Evolutionary conservation across 2,329 filamentous ascomycete genomes (phyloP).

Genomic region (Penicillium expansum): DNA sequence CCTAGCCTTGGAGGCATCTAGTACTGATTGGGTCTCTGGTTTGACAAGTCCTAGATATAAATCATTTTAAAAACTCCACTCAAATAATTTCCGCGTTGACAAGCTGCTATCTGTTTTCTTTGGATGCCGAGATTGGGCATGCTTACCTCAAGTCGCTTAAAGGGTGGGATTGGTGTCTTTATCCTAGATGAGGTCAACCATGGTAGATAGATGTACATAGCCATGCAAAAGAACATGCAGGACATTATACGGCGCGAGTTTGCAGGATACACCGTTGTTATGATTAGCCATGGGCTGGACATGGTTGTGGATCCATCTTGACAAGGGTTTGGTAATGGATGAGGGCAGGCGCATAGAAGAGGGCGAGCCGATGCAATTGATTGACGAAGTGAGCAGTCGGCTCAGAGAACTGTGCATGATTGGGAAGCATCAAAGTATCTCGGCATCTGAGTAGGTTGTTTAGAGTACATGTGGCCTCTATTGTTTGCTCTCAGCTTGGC

Average conservation of each 20-base stretch:
- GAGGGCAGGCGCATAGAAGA: neutral
- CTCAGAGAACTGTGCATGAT: neutral
- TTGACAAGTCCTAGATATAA: neutral
- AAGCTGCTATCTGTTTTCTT: neutral
- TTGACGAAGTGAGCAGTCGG: neutral
- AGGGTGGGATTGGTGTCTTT: neutral
- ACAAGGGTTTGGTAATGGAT: neutral
- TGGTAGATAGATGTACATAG: neutral
- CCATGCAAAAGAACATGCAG: too few relatives aligned
- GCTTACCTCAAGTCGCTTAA: neutral
- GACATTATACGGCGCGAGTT: neutral
- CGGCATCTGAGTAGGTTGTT: neutral
- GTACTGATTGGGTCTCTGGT: too few relatives aligned
- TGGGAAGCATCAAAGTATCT: neutral
- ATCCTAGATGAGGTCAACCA: neutral
- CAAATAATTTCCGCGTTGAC: neutral
- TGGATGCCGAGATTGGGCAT: neutral
- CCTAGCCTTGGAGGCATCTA: neutral
- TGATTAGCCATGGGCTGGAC: neutral
- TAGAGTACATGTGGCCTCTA: neutral
- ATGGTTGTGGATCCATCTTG: neutral
- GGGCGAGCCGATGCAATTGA: neutral
- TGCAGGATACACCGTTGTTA: neutral
- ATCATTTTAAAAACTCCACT: too few relatives aligned
- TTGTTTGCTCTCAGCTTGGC: neutral